Base-by-base conservation (phyloP, 345 rosid genomes). In the Pseudoturritis turrita region DNA sequence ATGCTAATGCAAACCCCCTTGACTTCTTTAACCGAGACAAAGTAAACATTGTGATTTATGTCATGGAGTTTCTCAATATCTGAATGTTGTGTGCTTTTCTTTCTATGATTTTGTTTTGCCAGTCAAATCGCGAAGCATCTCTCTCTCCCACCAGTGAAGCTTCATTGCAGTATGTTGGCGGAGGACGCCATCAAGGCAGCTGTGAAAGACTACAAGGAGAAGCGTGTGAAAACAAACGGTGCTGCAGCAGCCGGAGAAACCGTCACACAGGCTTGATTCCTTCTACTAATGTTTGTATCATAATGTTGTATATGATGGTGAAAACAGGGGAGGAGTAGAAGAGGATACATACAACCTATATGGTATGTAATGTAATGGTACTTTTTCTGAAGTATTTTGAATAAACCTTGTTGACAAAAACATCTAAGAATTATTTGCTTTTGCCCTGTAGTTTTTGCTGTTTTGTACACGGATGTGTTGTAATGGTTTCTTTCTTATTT, bases 171-270 rank as follows among this genome's bases (percentile, higher is more conserved):
- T 85, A 92, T 96, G 98, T 94, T 96, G 59, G 99, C 99, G 0
- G 99, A 96, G 85, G 99, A 96, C 72, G 99, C 98, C 23, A 92
- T 96, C 73, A 96, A 96, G 90, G 99, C 99, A 10, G 99, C 99
- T 37, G 91, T 92, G 10, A 88, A 90, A 79, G 95, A 96, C 68
- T 89, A 84, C 37, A 83, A 95, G 70, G 83, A 86, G 26, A 95
- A 92, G 69, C 94, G 74, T 28, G 70, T 76, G 31, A 86, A 83
- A 59, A 11, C 68, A 41, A 83, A 62, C 47, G 77, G 26, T 37
- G 54, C 15, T 61, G 60, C 77, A 21, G 78, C 79, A n/a, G 68
- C 71, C 0, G 89, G 78, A 58, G 76, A 83, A 79, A 82, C 88
- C 7, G 79, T 8, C 37, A 8, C 86, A 14, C 51, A 79, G 67